Conservation (phyloP, 495 filamentous ascomycete genomes). For the Letharia columbiana region DNA sequence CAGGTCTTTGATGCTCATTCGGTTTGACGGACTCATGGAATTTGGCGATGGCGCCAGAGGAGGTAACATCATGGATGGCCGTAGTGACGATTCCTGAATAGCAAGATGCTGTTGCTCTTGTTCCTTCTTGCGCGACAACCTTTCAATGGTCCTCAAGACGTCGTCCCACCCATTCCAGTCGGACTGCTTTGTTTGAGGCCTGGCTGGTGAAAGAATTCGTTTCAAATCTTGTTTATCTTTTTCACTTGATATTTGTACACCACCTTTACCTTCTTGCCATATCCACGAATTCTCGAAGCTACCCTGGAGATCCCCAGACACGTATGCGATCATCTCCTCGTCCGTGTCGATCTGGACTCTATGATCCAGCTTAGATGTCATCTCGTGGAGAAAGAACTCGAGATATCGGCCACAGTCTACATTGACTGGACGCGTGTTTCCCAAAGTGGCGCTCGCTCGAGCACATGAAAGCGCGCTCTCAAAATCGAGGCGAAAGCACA, state of each 20-base stretch:
- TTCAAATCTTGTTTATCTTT: constrained; percentile 11
- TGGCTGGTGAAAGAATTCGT: constrained; percentile 5
- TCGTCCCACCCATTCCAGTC: constrained; percentile 27
- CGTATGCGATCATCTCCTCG: constrained; percentile 85
- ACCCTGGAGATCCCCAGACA: constrained; percentile 86
- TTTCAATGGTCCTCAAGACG: constrained; percentile 9
- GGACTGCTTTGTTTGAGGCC: constrained; percentile 28
- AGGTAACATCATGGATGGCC: constrained; percentile 16
- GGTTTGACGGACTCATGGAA: constrained; percentile 13
- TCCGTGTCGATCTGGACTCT: constrained; percentile 55
- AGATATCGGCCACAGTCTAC: constrained; percentile 73
- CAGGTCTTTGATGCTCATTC: constrained; percentile 24
- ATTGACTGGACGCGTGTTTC: constrained; percentile 60
- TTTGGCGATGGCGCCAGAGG: constrained; percentile 16
- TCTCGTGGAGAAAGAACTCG: constrained; percentile 66
- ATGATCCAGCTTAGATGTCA: constrained; percentile 50
- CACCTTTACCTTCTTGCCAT: constrained; percentile 61
- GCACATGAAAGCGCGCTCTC: constrained; percentile 64
- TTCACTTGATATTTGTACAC: constrained; percentile 15
- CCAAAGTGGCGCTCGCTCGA: constrained; percentile 58
- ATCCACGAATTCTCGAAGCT: constrained; percentile 71
- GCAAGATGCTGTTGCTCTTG: constrained; percentile 10
- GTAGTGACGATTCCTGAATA: constrained; percentile 4
- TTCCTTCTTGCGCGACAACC: constrained; percentile 28
- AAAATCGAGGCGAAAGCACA: constrained; percentile 66